These are phyloP conservation scores for Polymyxa betae DNA, from an alignment of 208 protist species.

Conservation along the genomic window DNA sequence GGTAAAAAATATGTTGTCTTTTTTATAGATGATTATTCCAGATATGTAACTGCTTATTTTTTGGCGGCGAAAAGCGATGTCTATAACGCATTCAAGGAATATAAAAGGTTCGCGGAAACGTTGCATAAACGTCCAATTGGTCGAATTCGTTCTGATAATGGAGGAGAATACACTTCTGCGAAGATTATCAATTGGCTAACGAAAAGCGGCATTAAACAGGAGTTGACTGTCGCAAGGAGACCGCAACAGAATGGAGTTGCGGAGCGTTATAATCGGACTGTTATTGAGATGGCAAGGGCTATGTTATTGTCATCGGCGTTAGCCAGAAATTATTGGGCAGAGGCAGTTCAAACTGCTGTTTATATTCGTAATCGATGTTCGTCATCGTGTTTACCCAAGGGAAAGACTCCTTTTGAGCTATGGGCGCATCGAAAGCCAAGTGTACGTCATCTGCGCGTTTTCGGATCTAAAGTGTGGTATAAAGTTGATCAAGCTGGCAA, in stretches of 20 bases:
- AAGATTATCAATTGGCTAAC: background rate
- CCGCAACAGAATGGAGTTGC: slow-evolving; percentile 10
- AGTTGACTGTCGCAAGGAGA: background rate
- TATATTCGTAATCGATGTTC: background rate
- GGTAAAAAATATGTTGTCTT: slow-evolving; percentile 23
- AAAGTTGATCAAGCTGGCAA: background rate
- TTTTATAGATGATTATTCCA: slow-evolving; percentile 34
- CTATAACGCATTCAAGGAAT: background rate
- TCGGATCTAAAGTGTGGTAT: background rate
- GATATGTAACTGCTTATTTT: slow-evolving; percentile 1
- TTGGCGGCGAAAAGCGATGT: background rate
- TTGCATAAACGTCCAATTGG: background rate
- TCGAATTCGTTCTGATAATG: background rate
- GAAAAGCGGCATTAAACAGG: background rate
- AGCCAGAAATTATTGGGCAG: background rate
- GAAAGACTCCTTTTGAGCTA: background rate
- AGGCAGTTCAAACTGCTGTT: background rate
- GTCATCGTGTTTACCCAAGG: background rate
- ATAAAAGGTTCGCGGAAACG: background rate
- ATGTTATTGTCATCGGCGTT: background rate
- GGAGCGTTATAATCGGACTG: background rate
- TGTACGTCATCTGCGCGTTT: background rate
- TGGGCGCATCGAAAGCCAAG: background rate
- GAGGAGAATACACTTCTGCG: background rate
- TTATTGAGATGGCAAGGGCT: slow-evolving; percentile 16